A percentile compares a stretch with the other conserved stretches of the same genome.
Conservation (phyloP, 129 eudicot species). For the Dittrichia graveolens region DNA sequence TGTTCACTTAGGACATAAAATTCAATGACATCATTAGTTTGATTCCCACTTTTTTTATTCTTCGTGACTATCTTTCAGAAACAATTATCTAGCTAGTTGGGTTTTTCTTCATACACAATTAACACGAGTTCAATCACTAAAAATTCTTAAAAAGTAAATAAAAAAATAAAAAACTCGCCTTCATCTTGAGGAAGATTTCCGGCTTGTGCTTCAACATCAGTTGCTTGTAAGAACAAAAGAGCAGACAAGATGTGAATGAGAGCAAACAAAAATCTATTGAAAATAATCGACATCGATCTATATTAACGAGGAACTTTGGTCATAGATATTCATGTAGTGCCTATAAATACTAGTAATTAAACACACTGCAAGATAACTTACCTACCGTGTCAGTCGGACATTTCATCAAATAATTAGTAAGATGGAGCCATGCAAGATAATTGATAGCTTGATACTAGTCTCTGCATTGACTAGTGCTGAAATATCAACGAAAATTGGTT, state of each 20-base stretch:
- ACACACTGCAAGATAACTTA: no score
- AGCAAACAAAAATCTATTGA: neutral
- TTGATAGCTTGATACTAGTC: neutral
- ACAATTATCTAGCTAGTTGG: no score
- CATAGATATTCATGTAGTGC: neutral
- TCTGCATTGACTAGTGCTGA: no score
- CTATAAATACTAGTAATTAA: neutral
- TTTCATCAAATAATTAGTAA: neutral
- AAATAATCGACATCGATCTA: conserved; percentile 7
- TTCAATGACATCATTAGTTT: no score
- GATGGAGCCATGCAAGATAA: neutral
- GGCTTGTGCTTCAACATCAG: conserved; percentile 30
- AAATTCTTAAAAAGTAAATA: neutral
- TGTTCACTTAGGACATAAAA: no score
- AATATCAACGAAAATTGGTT: no score
- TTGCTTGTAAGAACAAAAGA: conserved; percentile 3
- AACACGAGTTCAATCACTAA: neutral
- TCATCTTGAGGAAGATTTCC: conserved; percentile 37
- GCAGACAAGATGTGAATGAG: conserved; percentile 8
- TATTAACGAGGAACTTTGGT: neutral
- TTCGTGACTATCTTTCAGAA: no score
- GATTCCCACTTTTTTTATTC: no score
- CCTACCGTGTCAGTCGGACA: neutral
- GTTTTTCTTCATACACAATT: neutral
- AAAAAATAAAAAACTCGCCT: conserved; percentile 23